Percentiles rank a stretch among this genome's conserved stretches.
Evolutionary conservation across 805 yeast genomes (phyloP).

Genomic region (Clavispora carvajalis): DNA sequence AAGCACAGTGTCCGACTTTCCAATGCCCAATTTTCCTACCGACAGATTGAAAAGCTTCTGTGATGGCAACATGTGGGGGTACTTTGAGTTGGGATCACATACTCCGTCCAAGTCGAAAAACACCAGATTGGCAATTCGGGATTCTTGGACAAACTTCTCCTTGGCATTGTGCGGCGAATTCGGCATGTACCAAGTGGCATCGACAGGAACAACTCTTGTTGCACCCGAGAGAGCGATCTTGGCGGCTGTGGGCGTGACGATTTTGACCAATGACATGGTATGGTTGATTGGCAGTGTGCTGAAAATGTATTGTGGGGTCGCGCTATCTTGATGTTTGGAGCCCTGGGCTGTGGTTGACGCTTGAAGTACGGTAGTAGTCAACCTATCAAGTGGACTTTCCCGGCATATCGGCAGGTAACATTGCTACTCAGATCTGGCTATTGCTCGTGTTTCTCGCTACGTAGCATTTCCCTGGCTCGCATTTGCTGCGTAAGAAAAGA

Average conservation of each 20-base stretch:
- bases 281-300: not conserved
- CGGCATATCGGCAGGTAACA: too few relatives aligned
- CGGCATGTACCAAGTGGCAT: slow-evolving; percentile 93
- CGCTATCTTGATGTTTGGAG: not conserved
- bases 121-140: slow-evolving; percentile 39
- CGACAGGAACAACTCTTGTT: slow-evolving; percentile 52
- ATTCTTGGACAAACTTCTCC: slow-evolving; percentile 47
- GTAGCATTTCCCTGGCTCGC: too few relatives aligned
- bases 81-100: slow-evolving; percentile 44
- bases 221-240: slow-evolving; percentile 9
- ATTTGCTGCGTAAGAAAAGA: too few relatives aligned
- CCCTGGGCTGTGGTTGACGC: not conserved
- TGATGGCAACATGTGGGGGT: slow-evolving; percentile 89
- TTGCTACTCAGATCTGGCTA: too few relatives aligned
- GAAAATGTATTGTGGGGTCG: not conserved
- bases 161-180: slow-evolving; percentile 55
- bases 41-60: slow-evolving; percentile 48
- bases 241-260: slow-evolving; percentile 6
- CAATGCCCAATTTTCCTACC: slow-evolving; percentile 52
- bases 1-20: slow-evolving; percentile 53
- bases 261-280: slow-evolving; percentile 1
- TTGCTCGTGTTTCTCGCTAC: too few relatives aligned
- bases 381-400: too few relatives aligned
- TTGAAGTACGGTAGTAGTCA: too few relatives aligned
- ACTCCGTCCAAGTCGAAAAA: slow-evolving; percentile 16